A percentile compares a stretch with the other conserved stretches of the same genome.
Conservation (phyloP, 2,329 filamentous ascomycete species). For the Penicillium digitatum region DNA sequence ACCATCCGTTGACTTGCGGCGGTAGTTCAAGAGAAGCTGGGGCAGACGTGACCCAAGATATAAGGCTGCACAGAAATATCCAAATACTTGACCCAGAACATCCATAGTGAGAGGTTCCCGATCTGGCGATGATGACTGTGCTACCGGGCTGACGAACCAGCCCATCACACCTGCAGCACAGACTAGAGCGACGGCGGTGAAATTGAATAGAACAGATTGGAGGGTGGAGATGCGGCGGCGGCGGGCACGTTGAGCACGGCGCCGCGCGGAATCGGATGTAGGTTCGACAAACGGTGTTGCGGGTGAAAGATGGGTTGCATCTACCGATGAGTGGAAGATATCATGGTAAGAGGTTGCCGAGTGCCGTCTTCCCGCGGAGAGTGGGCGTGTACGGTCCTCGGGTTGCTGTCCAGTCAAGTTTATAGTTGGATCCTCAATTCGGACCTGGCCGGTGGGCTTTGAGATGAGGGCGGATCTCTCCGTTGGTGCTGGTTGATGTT, state of each 20-base stretch:
- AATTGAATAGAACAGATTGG: conserved; percentile 64
- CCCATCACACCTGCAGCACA: conserved; percentile 77
- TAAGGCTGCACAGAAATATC: conserved; percentile 82
- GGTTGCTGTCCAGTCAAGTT: conserved; percentile 1
- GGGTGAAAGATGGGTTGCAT: conserved; percentile 69
- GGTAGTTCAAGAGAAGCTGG: conserved; percentile 87
- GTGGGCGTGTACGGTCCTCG: conserved; percentile 5
- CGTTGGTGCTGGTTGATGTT: conserved; percentile 21
- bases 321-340: conserved; percentile 52
- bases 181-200: conserved; percentile 71
- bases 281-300: conserved; percentile 71
- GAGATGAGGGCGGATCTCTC: conserved; percentile 32
- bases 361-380: conserved; percentile 20
- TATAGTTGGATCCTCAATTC: conserved; percentile 5
- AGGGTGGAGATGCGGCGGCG: conserved; percentile 37
- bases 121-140: conserved; percentile 18
- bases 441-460: conserved; percentile 18
- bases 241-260: conserved; percentile 13
- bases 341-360: conserved; percentile 42
- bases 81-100: conserved; percentile 80
- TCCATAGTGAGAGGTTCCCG: conserved; percentile 59
- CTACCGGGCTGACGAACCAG: conserved; percentile 68
- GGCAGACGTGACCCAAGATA: conserved; percentile 88
- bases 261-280: conserved; percentile 26
- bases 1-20: conserved; percentile 87